Base-by-base conservation (phyloP, 495 filamentous ascomycete species). In the Penicillium nucicola region DNA sequence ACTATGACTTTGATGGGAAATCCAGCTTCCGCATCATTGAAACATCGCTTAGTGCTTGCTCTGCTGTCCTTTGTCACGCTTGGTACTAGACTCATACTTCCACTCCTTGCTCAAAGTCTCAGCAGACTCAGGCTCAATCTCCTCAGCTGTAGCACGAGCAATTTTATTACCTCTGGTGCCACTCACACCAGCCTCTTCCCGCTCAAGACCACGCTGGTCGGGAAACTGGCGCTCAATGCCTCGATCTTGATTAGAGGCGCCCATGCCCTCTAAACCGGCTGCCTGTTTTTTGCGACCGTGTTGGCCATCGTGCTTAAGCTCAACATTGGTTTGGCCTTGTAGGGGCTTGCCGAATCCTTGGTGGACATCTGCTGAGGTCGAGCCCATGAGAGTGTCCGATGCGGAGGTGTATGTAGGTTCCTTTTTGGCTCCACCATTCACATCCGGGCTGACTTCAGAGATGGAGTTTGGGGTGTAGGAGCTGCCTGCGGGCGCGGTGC, bases 361-460 rank as follows among this genome's bases (percentile, higher is more conserved):
- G 67, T 90, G 62, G 5, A 92, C 76, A 43, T 84, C 80, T 25
- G 58, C 59, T 3, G 80, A 86, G 0, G 85, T 88, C 2, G 86
- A 75, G 4, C 89, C 88, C 15, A 61, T 64, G 12, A 89, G 61
- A 0, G 84, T 83, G 20, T 82, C 77, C 0, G 65, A 62, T 3
- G 84, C 77, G 8, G 62, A 67, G 4, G 72, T 77, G 45, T 58
- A 57, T 3, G 55, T 53, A 18, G 60, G 59, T 53, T 76, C 71
- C 42, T 78, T 78, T 23, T 68, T 73, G 34, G 75, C 68, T 12
- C 44, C 40, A 28, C 69, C 66, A 33, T 71, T 56, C 1, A 66
- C 58, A 37, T 69, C 65, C 31, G 69, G 63, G 31, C 75, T 76
- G 15, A 65, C 55, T 39, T 78, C 73, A 6, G 25, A 28, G 19